These are phyloP conservation scores for Aphanocladium album DNA, from an alignment of 2,329 filamentous ascomycete genomes.

Conservation along the genomic window DNA sequence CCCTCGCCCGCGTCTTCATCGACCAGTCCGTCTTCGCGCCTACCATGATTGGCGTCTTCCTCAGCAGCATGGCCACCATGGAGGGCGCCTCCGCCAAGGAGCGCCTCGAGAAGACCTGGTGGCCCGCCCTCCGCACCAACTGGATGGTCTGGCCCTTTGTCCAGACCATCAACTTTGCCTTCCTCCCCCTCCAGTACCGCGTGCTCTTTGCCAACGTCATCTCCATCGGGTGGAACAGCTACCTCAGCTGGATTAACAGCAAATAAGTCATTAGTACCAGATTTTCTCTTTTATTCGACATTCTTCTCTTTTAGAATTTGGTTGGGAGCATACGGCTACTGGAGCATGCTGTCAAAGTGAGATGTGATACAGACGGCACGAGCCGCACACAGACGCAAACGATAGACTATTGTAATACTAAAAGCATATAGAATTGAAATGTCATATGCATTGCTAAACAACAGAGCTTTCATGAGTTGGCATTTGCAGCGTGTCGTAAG, in stretches of 20 bases:
- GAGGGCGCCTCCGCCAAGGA: slow-evolving; percentile 59
- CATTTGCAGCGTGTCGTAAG: neutral
- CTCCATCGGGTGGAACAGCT: slow-evolving; percentile 62
- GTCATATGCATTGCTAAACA: neutral
- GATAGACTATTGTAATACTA: slow-evolving; percentile 5
- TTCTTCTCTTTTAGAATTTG: neutral
- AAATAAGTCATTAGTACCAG: slow-evolving; percentile 21
- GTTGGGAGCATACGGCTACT: neutral
- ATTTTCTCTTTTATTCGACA: neutral
- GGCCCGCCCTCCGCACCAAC: slow-evolving; percentile 70
- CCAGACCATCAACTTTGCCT: slow-evolving; percentile 81
- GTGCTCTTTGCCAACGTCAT: slow-evolving; percentile 84
- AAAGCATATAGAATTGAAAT: slow-evolving; percentile 9
- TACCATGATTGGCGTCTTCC: slow-evolving; percentile 75
- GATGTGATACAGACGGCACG: neutral
- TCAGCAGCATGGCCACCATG: slow-evolving; percentile 77
- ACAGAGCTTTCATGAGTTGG: neutral
- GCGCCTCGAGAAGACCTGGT: slow-evolving; percentile 68
- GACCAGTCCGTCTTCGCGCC: slow-evolving; percentile 84
- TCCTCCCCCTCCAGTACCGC: slow-evolving; percentile 77
- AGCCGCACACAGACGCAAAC: neutral
- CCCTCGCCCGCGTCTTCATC: slow-evolving; percentile 68
- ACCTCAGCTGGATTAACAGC: slow-evolving; percentile 58
- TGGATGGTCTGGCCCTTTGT: slow-evolving; percentile 85
- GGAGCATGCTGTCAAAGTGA: neutral